Evolutionary conservation across 306 rosid species (phyloP).

Genomic region (Castanea crenata): DNA sequence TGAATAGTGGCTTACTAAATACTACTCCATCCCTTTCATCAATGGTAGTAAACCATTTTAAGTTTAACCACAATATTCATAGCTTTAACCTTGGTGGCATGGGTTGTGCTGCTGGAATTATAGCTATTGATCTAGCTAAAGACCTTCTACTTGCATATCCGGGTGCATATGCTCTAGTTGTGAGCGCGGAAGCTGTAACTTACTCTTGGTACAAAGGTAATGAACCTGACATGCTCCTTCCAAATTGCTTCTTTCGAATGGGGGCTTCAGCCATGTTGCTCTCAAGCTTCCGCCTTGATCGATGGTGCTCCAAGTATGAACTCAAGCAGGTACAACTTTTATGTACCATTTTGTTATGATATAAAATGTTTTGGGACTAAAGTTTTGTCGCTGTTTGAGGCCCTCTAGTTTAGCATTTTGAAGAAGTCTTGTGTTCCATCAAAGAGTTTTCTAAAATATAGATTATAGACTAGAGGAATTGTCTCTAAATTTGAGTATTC

Average conservation of each 20-base stretch:
- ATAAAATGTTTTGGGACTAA: too few relatives aligned
- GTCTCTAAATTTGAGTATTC: too few relatives aligned
- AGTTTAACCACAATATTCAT: constrained; percentile 53
- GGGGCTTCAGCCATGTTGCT: constrained; percentile 65
- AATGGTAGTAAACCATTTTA: constrained; percentile 58
- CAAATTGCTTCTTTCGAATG: constrained; percentile 77
- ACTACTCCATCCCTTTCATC: constrained; percentile 5
- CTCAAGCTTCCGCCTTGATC: constrained; percentile 39
- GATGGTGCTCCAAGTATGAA: constrained; percentile 71
- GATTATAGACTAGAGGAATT: too few relatives aligned
- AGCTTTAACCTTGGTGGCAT: constrained; percentile 72
- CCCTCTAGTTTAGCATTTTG: too few relatives aligned
- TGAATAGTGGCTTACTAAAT: too few relatives aligned
- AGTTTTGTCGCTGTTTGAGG: too few relatives aligned
- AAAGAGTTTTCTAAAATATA: too few relatives aligned
- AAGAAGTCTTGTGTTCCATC: too few relatives aligned
- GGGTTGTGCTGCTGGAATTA: constrained; percentile 77
- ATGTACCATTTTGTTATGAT: not conserved
- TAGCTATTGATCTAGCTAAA: constrained; percentile 61
- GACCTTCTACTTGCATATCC: constrained; percentile 63
- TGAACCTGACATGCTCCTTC: constrained; percentile 47
- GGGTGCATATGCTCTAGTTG: constrained; percentile 53
- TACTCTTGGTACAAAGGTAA: constrained; percentile 61
- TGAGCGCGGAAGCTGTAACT: constrained; percentile 62
- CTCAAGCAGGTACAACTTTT: constrained; percentile 45